Evolutionary conservation across 345 rosid genomes (phyloP).

Genomic region (Crucihimalaya himalaica): DNA sequence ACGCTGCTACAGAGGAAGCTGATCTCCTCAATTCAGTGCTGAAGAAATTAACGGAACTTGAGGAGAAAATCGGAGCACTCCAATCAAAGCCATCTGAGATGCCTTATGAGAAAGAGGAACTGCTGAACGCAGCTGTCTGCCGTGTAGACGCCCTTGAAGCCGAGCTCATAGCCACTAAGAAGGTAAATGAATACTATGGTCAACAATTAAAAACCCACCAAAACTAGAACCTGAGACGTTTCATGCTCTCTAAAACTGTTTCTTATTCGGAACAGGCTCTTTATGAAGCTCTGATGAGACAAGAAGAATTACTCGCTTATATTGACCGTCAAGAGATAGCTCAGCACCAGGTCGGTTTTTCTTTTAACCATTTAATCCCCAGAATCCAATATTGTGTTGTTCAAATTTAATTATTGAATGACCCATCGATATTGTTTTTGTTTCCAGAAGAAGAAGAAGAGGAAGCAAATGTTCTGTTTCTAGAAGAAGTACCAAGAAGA

Average conservation of each 20-base stretch:
- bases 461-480: conserved; percentile 39
- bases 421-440: conserved; percentile 7
- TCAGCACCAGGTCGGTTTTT: conserved; percentile 56
- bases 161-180: conserved; percentile 94
- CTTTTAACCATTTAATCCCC: background rate
- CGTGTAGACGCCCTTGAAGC: conserved; percentile 99
- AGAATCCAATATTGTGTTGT: background rate
- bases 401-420: background rate
- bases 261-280: conserved; percentile 62
- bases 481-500: conserved; percentile 48
- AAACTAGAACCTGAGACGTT: conserved; percentile 1
- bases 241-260: conserved; percentile 1
- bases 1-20: conserved; percentile 44
- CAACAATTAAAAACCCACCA: background rate
- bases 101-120: conserved; percentile 97
- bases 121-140: conserved; percentile 94
- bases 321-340: conserved; percentile 88
- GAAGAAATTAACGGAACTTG: conserved; percentile 82
- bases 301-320: conserved; percentile 93
- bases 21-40: conserved; percentile 69
- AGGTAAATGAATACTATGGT: conserved; percentile 51
- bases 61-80: conserved; percentile 82
- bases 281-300: conserved; percentile 90
- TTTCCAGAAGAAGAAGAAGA: conserved; percentile 36
- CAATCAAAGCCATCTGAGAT: conserved; percentile 90